These are phyloP conservation scores for Lactarius quietus DNA, from an alignment of 768 basidiomycete genomes.

Conservation along the genomic window DNA sequence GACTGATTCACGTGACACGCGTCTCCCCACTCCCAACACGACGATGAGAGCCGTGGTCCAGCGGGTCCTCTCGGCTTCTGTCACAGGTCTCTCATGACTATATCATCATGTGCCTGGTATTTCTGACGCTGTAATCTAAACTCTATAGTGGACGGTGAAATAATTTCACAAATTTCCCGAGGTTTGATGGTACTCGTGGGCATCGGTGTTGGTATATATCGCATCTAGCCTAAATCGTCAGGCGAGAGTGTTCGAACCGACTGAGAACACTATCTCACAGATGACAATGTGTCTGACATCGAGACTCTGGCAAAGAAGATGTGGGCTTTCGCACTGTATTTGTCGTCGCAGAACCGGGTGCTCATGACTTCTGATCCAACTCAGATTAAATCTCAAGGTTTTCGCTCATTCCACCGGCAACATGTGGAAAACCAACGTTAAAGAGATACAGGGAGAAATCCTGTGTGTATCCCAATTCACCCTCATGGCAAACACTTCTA, in stretches of 20 bases:
- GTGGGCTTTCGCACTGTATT: constrained; percentile 38
- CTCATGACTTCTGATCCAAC: not conserved
- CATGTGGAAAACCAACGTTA: constrained; percentile 87
- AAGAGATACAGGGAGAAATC: constrained; percentile 85
- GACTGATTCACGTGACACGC: not conserved
- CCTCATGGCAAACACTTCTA: constrained; percentile 78
- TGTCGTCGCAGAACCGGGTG: not conserved
- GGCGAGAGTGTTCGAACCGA: constrained; percentile 13
- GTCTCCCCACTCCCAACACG: not conserved
- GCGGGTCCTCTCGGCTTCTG: constrained; percentile 80
- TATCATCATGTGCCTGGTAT: not conserved
- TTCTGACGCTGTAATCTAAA: not conserved
- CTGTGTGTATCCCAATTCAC: constrained; percentile 97
- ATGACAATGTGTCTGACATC: constrained; percentile 77
- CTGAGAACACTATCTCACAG: constrained; percentile 43
- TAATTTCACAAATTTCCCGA: constrained; percentile 76
- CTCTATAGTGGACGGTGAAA: constrained; percentile 65
- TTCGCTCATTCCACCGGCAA: constrained; percentile 60
- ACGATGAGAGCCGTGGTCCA: constrained; percentile 81
- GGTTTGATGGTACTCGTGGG: constrained; percentile 92
- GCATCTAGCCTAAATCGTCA: constrained; percentile 1
- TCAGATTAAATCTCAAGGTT: constrained; percentile 66
- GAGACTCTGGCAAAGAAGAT: constrained; percentile 78
- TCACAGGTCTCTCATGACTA: constrained; percentile 51
- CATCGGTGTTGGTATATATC: constrained; percentile 65